A percentile compares a stretch with the other conserved stretches of the same genome.
These are phyloP conservation scores for Picea sitchensis DNA, from an alignment of 75 land plant species.

Conservation along the genomic window DNA sequence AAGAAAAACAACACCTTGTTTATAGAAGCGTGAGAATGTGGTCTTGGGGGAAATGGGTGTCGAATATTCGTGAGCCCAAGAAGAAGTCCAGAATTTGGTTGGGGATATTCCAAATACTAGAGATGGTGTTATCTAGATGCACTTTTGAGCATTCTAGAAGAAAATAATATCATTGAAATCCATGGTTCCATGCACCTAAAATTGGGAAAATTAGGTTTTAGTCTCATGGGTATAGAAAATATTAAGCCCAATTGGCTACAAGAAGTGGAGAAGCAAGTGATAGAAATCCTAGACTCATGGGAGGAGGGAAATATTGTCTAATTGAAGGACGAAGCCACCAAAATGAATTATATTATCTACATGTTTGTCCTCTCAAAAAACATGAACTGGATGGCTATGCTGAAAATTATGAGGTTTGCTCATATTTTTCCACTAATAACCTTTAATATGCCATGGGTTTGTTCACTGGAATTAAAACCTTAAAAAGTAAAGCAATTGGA, in stretches of 20 bases:
- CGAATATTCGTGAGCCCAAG: too few species aligned
- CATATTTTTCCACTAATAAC: background rate
- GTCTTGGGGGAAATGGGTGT: too few species aligned
- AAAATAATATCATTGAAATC: background rate
- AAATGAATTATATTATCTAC: background rate
- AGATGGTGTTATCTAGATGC: background rate
- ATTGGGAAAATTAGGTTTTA: background rate
- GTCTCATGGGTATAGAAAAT: background rate
- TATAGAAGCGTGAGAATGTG: too few species aligned
- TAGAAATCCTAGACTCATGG: constrained; percentile 39
- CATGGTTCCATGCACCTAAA: constrained; percentile 8
- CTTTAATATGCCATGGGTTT: background rate
- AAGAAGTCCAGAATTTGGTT: too few species aligned
- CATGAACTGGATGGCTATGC: too few species aligned
- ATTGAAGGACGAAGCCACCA: background rate
- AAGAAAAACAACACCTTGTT: too few species aligned
- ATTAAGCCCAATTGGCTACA: background rate
- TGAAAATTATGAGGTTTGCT: too few species aligned
- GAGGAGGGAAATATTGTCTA: constrained; percentile 8
- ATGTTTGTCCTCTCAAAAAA: too few species aligned
- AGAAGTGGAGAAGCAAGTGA: constrained; percentile 9
- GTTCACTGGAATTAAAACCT: too few species aligned
- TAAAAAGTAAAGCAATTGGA: too few species aligned
- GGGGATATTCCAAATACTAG: too few species aligned
- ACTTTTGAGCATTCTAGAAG: constrained; percentile 11